phyloP scores from a whole-genome alignment of 306 rosid species.

The Prosopis cineraria region DNA sequence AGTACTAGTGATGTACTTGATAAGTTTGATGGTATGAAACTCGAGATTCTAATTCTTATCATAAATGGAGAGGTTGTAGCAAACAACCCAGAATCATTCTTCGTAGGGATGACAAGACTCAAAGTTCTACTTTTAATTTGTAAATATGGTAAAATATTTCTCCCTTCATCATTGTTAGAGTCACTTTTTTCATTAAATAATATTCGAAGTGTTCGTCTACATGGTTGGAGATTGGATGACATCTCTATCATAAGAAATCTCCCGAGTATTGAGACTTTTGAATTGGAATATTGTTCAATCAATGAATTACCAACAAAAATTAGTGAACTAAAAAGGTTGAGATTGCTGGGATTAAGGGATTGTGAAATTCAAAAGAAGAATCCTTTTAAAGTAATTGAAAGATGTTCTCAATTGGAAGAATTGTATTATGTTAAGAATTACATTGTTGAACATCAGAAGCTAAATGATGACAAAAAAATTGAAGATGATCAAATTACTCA shows the following conservation, averaged over 20 bases:
- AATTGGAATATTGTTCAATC: background rate
- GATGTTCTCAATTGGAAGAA: background rate
- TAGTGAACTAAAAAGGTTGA: background rate
- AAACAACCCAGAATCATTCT: background rate
- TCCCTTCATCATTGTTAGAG: background rate
- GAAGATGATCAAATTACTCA: background rate
- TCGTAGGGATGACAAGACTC: background rate
- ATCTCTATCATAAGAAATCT: background rate
- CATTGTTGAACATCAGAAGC: background rate
- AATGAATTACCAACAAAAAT: background rate
- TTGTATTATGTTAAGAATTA: background rate
- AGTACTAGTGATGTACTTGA: no score
- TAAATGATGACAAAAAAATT: background rate
- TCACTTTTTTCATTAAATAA: background rate
- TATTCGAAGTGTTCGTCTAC: background rate
- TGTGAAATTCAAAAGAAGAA: background rate
- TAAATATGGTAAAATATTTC: background rate
- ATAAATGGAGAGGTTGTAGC: background rate
- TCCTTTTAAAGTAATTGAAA: background rate
- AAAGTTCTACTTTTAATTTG: background rate
- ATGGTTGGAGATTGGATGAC: background rate
- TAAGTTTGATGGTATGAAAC: no score
- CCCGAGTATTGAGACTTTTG: background rate
- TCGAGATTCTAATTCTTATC: background rate
- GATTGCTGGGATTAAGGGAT: conserved; percentile 14